phyloP scores from a whole-genome alignment of 768 basidiomycete genomes.

The Phanerochaete carnosa region DNA sequence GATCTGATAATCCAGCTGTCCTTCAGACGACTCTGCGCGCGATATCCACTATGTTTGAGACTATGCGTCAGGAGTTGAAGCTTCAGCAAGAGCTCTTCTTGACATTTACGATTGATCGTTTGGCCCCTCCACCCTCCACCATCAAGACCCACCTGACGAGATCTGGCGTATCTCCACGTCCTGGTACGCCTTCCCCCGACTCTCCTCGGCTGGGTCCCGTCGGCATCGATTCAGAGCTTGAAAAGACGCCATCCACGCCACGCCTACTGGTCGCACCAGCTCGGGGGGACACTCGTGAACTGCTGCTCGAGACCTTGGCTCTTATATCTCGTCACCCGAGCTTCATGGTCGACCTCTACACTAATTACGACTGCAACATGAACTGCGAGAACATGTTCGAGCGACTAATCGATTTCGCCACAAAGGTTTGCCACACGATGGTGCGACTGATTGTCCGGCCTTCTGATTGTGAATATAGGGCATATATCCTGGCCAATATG shows the following conservation, averaged over 20 bases:
- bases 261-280: slow-evolving; percentile 70
- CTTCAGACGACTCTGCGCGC: slow-evolving; percentile 80
- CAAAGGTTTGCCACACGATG: slow-evolving; percentile 51
- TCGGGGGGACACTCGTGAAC: slow-evolving; percentile 80
- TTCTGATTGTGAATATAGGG: slow-evolving; percentile 43
- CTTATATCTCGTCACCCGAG: slow-evolving; percentile 80
- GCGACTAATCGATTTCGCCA: slow-evolving; percentile 80
- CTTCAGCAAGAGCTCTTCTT: slow-evolving; percentile 94
- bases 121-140: slow-evolving; percentile 53
- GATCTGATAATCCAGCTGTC: slow-evolving; percentile 81
- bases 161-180: slow-evolving; percentile 19
- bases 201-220: slow-evolving; percentile 43
- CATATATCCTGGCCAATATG: slow-evolving; percentile 69
- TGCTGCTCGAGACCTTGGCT: slow-evolving; percentile 84
- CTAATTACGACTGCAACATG: slow-evolving; percentile 95
- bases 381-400: slow-evolving; percentile 98
- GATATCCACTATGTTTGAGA: slow-evolving; percentile 84
- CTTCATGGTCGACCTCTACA: slow-evolving; percentile 94
- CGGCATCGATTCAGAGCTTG: slow-evolving; percentile 16
- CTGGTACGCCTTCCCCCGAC: slow-evolving; percentile 26
- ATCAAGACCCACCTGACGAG: slow-evolving; percentile 16
- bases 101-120: slow-evolving; percentile 88
- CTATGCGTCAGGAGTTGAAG: slow-evolving; percentile 83
- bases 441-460: not conserved
- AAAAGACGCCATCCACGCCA: slow-evolving; percentile 30